phyloP scores from a whole-genome alignment of 2,329 filamentous ascomycete genomes.

The Penicillium fuscoglaucum region DNA sequence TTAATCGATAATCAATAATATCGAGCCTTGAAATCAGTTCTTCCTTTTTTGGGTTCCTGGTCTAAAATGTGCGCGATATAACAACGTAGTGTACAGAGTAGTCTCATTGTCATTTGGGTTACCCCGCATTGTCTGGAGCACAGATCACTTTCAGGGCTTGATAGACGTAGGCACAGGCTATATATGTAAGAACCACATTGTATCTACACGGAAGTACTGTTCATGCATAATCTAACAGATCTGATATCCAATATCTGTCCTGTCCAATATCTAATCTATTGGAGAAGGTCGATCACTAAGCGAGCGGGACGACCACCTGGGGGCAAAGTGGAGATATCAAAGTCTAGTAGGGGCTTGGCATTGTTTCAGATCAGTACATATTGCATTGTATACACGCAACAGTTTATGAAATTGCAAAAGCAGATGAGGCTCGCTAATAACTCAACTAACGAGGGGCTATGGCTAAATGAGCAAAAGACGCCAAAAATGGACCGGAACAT shows the following conservation, averaged over 20 bases:
- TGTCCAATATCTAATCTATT: neutral
- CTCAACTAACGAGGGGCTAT: neutral
- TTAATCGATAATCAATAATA: conserved; percentile 12
- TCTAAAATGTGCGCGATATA: conserved; percentile 1
- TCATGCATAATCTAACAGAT: neutral
- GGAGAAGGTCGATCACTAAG: conserved; percentile 5
- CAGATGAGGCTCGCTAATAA: neutral
- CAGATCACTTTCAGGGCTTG: neutral
- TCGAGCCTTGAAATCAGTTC: conserved; percentile 4
- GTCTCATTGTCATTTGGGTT: neutral
- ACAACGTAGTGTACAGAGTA: neutral
- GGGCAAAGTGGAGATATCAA: conserved; percentile 9
- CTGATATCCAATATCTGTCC: neutral
- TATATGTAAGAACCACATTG: neutral
- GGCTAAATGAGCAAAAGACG: conserved; percentile 4
- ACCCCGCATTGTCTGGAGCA: conserved; percentile 1
- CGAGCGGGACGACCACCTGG: conserved; percentile 2
- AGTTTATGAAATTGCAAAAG: neutral
- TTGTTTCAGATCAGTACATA: neutral
- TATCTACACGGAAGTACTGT: neutral
- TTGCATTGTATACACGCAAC: neutral
- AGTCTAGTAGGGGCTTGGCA: neutral
- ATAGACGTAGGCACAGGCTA: neutral
- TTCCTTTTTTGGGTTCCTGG: neutral
- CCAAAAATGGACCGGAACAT: conserved; percentile 1